These are phyloP conservation scores for Mucor piriformis DNA, from an alignment of 371 early-diverging fungal species.

Conservation along the genomic window DNA sequence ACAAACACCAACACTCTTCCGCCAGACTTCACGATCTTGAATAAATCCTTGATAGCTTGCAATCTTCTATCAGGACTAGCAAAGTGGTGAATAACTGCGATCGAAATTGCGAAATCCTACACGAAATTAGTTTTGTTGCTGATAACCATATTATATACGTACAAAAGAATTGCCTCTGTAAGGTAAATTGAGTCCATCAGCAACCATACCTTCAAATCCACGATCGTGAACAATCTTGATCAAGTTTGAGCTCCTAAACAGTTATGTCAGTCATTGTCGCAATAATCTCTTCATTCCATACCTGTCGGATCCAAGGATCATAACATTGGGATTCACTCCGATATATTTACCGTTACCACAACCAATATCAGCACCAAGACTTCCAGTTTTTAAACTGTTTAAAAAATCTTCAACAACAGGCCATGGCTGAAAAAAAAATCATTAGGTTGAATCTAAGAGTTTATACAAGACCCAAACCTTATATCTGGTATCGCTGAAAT, in stretches of 20 bases:
- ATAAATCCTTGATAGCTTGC: slow-evolving; percentile 78
- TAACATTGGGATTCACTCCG: slow-evolving; percentile 76
- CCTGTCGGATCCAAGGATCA: slow-evolving; percentile 88
- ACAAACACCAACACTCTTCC: slow-evolving; percentile 87
- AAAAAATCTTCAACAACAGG: slow-evolving; percentile 93
- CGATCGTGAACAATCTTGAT: slow-evolving; percentile 76
- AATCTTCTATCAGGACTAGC: slow-evolving; percentile 77
- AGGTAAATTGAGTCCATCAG: slow-evolving; percentile 82
- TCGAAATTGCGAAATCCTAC: slow-evolving; percentile 92
- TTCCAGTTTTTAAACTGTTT: slow-evolving; percentile 58
- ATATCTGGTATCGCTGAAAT: slow-evolving; percentile 95
- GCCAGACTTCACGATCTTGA: slow-evolving; percentile 73
- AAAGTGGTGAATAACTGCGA: slow-evolving; percentile 97
- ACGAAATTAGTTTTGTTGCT: not conserved
- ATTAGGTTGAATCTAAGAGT: not conserved
- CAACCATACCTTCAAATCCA: slow-evolving; percentile 84
- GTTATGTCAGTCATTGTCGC: not conserved
- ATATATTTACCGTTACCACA: slow-evolving; percentile 99
- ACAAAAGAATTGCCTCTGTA: slow-evolving; percentile 75
- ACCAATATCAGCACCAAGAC: slow-evolving; percentile 92
- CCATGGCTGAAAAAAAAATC: slow-evolving; percentile 75
- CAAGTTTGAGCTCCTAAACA: slow-evolving; percentile 71
- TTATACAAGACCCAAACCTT: slow-evolving; percentile 47
- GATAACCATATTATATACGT: slow-evolving; percentile 21
- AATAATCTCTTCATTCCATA: slow-evolving; percentile 24